A percentile compares a stretch with the other conserved stretches of the same genome.
These are phyloP conservation scores for Periglandula ipomoeae DNA, from an alignment of 2,329 filamentous ascomycete species.

Conservation along the genomic window DNA sequence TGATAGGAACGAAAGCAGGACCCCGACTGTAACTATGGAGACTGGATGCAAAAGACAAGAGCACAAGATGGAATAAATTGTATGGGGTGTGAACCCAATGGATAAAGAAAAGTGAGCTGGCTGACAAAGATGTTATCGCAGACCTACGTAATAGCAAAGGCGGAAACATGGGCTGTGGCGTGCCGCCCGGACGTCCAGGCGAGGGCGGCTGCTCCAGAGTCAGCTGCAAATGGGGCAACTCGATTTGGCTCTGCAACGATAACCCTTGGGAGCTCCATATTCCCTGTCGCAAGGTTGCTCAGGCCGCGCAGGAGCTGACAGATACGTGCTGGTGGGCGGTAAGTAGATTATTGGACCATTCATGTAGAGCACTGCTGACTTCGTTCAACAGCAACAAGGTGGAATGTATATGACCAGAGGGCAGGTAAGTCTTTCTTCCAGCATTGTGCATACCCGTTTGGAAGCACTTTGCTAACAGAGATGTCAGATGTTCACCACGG, in stretches of 20 bases:
- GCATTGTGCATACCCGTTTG: too few species aligned
- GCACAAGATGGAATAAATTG: neutral
- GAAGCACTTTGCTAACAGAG: neutral
- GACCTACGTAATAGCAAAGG: neutral
- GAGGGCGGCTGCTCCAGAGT: conserved; percentile 2
- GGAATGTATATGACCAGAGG: neutral
- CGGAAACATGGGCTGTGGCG: neutral
- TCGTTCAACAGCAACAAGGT: neutral
- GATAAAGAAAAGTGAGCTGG: neutral
- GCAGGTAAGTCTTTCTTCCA: too few species aligned
- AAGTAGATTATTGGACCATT: neutral
- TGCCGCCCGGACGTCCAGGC: neutral
- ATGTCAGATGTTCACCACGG: conserved; percentile 1
- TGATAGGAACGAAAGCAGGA: neutral
- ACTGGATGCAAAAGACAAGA: neutral
- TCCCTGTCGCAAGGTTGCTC: neutral
- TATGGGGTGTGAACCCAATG: neutral
- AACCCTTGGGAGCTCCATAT: neutral
- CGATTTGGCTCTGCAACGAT: conserved; percentile 4
- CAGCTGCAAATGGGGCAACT: neutral
- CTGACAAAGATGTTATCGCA: neutral
- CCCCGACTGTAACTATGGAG: neutral
- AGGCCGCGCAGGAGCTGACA: neutral
- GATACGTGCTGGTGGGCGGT: neutral
- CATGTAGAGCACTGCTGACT: neutral